These are phyloP conservation scores for Daedaleopsis sinensis DNA, from an alignment of 768 basidiomycete genomes.

Conservation along the genomic window DNA sequence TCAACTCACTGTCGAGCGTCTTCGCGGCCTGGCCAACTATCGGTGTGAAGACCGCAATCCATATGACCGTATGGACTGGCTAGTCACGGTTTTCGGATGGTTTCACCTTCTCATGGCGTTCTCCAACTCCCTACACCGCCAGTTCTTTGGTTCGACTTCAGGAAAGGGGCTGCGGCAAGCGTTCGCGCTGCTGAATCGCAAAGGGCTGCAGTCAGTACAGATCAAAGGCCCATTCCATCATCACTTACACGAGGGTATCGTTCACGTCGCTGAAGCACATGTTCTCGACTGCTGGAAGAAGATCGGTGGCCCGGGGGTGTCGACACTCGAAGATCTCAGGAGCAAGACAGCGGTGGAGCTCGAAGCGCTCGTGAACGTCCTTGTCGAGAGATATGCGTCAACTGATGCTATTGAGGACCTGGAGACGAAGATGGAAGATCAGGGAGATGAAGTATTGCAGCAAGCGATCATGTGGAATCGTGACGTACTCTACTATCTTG, in stretches of 20 bases:
- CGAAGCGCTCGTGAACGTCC: too few species aligned
- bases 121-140: background rate
- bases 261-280: background rate
- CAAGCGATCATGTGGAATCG: background rate
- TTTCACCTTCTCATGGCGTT: conserved; percentile 41
- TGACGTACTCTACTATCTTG: background rate
- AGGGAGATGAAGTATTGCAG: background rate
- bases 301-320: too few species aligned
- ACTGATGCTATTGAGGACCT: background rate
- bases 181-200: background rate
- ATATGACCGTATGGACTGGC: conserved; percentile 40
- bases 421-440: too few species aligned
- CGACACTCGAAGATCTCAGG: too few species aligned
- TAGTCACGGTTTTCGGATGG: conserved; percentile 40
- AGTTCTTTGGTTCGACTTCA: background rate
- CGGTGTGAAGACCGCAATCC: conserved; percentile 40
- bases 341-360: too few species aligned
- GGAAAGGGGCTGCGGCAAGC: background rate
- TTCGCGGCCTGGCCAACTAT: conserved; percentile 40
- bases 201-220: conserved; percentile 17
- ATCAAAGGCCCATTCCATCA: background rate
- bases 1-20: conserved; percentile 40
- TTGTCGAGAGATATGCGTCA: background rate
- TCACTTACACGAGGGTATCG: background rate
- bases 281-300: background rate